Conservation (phyloP, 208 protist genomes). For the Trypanosoma rangeli region DNA sequence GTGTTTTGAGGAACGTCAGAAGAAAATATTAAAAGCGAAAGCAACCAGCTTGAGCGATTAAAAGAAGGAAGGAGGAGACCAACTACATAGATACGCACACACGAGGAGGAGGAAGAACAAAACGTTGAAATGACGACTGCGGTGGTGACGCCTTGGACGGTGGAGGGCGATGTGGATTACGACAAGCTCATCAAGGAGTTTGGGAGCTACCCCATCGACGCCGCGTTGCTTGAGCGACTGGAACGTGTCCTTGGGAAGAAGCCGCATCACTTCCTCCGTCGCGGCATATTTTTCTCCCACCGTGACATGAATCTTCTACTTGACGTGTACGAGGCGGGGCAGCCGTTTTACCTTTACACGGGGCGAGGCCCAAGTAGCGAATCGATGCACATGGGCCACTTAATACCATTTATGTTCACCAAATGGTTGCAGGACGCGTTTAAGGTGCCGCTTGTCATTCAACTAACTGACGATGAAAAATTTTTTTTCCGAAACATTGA, state of each 20-base stretch:
- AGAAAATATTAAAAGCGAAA: neutral
- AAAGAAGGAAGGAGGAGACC: neutral
- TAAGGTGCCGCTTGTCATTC: conserved; percentile 98
- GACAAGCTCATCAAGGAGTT: conserved; percentile 94
- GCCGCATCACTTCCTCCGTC: conserved; percentile 89
- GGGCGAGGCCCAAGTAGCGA: conserved; percentile 98
- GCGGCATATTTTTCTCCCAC: conserved; percentile 99
- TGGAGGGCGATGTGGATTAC: conserved; percentile 94
- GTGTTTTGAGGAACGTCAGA: too few species aligned
- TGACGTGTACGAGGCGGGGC: conserved; percentile 94
- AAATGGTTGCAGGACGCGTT: conserved; percentile 99
- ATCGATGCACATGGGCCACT: conserved; percentile 98
- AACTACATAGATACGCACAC: neutral
- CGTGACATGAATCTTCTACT: conserved; percentile 97
- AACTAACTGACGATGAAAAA: conserved; percentile 99
- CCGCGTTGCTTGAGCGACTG: conserved; percentile 81
- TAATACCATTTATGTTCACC: conserved; percentile 99
- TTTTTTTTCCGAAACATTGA: conserved; percentile 98
- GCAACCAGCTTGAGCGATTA: neutral
- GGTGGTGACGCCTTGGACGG: conserved; percentile 91
- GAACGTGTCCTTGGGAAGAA: conserved; percentile 85
- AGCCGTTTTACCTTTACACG: conserved; percentile 99
- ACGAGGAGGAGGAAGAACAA: neutral
- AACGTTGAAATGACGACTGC: conserved; percentile 28
- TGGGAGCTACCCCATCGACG: conserved; percentile 84